Conservation (phyloP, 768 basidiomycete genomes). For the Hydnum rufescens region DNA sequence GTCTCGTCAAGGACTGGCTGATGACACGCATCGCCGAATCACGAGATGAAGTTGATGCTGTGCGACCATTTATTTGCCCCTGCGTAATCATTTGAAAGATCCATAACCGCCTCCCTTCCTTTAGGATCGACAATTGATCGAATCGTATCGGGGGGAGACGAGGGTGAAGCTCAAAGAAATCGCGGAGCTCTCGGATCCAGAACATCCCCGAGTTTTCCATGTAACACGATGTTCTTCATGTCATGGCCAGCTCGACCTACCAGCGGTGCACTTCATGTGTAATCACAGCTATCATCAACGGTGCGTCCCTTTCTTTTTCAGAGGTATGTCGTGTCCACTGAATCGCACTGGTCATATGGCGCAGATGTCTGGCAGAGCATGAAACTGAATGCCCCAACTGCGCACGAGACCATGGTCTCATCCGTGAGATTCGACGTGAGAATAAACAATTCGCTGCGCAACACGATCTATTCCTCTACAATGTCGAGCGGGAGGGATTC, state of each 20-base stretch:
- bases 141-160: conserved; percentile 80
- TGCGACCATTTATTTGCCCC: conserved; percentile 21
- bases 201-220: conserved; percentile 75
- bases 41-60: conserved; percentile 58
- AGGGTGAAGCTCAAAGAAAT: conserved; percentile 62
- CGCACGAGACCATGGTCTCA: conserved; percentile 67
- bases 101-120: neutral
- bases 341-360: neutral
- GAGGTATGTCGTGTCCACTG: neutral
- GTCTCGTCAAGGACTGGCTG: conserved; percentile 82
- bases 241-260: conserved; percentile 75
- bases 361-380: conserved; percentile 72
- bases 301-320: conserved; percentile 22
- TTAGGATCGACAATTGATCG: conserved; percentile 70
- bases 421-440: conserved; percentile 73
- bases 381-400: conserved; percentile 84
- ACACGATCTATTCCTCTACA: conserved; percentile 11
- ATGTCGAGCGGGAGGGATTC: conserved; percentile 12
- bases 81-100: conserved; percentile 6
- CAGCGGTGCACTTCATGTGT: conserved; percentile 95
- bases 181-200: conserved; percentile 54
- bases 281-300: conserved; percentile 92
- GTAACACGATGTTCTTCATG: conserved; percentile 86
- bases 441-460: conserved; percentile 71
- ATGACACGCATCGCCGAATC: conserved; percentile 56